phyloP scores from a whole-genome alignment of 768 basidiomycete species.

The Polyporus arcularius region DNA sequence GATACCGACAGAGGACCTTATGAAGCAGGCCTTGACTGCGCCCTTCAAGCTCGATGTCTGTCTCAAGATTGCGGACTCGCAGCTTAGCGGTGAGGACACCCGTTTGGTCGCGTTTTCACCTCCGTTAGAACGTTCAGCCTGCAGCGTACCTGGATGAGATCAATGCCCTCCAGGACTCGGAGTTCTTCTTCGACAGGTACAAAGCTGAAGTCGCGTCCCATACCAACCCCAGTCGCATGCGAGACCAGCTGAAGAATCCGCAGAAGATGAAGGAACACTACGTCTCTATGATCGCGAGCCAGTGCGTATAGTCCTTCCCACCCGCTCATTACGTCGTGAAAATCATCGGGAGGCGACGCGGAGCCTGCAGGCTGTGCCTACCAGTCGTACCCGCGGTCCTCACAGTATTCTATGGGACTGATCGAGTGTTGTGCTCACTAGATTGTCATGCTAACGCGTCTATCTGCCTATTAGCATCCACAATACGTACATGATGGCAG shows the following conservation, averaged over 20 bases:
- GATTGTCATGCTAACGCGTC: neutral
- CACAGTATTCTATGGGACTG: neutral
- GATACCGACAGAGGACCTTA: slow-evolving; percentile 59
- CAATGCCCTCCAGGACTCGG: slow-evolving; percentile 62
- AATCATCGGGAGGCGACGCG: too few species aligned
- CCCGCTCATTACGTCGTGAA: too few species aligned
- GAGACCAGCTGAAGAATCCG: slow-evolving; percentile 4
- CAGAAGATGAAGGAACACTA: slow-evolving; percentile 13
- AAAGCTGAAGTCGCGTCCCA: slow-evolving; percentile 58
- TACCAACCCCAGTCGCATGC: slow-evolving; percentile 28
- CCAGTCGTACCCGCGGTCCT: too few species aligned
- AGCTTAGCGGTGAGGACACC: slow-evolving; percentile 58
- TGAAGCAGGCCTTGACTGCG: slow-evolving; percentile 58
- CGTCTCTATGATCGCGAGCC: slow-evolving; percentile 20
- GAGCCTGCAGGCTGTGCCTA: too few species aligned
- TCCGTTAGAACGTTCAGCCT: neutral
- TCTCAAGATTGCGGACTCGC: slow-evolving; percentile 70
- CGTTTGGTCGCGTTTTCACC: neutral
- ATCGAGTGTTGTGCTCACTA: too few species aligned
- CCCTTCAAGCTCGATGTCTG: slow-evolving; percentile 68
- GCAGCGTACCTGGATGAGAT: slow-evolving; percentile 73
- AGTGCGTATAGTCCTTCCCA: slow-evolving; percentile 12
- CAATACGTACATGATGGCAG: slow-evolving; percentile 80
- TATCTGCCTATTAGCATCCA: slow-evolving; percentile 60
- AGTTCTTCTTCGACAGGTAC: slow-evolving; percentile 60